A percentile compares a stretch with the other conserved stretches of the same genome.
Evolutionary conservation across 495 filamentous ascomycete genomes (phyloP).

Genomic region (Monascus purpureus): DNA sequence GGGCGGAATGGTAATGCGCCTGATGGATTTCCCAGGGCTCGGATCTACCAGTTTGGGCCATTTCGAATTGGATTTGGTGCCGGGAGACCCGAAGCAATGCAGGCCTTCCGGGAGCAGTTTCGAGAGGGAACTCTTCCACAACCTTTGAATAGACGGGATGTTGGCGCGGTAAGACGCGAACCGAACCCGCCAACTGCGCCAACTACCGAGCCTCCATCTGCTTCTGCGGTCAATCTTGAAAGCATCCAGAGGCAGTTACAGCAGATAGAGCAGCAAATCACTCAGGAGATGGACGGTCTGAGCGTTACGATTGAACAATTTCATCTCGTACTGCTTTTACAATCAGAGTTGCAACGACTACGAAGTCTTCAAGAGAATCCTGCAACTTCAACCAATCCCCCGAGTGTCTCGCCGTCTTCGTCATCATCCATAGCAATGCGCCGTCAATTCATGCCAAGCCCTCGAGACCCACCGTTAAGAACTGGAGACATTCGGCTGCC

Average conservation of each 20-base stretch:
- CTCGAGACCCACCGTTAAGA: conserved; percentile 31
- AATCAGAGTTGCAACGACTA: conserved; percentile 49
- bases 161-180: conserved; percentile 19
- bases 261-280: conserved; percentile 51
- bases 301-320: conserved; percentile 42
- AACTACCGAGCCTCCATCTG: conserved; percentile 6
- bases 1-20: conserved; percentile 15
- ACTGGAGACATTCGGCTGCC: conserved; percentile 57
- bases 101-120: conserved; percentile 37
- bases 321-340: conserved; percentile 38
- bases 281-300: conserved; percentile 46
- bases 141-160: conserved; percentile 16
- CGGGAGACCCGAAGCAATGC: conserved; percentile 37
- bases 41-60: conserved; percentile 41
- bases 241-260: conserved; percentile 42
- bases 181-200: conserved; percentile 7
- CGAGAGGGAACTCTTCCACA: conserved; percentile 25
- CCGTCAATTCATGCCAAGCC: conserved; percentile 20
- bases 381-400: conserved; percentile 6
- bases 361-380: conserved; percentile 28
- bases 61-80: conserved; percentile 45
- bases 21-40: conserved; percentile 25
- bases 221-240: conserved; percentile 6
- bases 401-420: conserved; percentile 7
- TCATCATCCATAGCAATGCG: conserved; percentile 10